These are phyloP conservation scores for Colletotrichum magnum DNA, from an alignment of 2,329 filamentous ascomycete species.

Conservation along the genomic window DNA sequence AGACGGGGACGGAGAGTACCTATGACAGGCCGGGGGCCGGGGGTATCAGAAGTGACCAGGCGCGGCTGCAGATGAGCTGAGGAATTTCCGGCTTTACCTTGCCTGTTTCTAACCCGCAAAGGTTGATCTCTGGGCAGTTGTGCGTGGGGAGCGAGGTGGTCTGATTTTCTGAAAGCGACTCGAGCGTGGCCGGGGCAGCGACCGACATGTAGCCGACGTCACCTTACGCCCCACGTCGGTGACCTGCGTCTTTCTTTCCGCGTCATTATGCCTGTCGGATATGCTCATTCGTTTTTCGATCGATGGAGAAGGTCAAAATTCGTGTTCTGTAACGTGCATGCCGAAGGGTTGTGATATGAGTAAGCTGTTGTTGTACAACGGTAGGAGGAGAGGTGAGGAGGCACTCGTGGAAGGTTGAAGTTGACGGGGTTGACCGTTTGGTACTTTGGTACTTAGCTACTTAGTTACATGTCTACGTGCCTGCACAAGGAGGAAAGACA, in stretches of 20 bases:
- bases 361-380: conserved; percentile 7
- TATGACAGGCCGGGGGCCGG: conserved; percentile 13
- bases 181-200: conserved; percentile 17
- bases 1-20: conserved; percentile 1
- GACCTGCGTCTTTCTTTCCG: conserved; percentile 3
- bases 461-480: too few species aligned
- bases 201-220: conserved; percentile 31
- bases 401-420: not conserved
- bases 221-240: conserved; percentile 27
- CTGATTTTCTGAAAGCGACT: conserved; percentile 37
- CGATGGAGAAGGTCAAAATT: not conserved
- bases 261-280: not conserved
- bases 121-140: conserved; percentile 25
- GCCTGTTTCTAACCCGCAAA: conserved; percentile 11
- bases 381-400: not conserved
- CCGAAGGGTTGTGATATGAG: conserved; percentile 1
- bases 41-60: conserved; percentile 11
- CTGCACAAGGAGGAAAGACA: too few species aligned
- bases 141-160: conserved; percentile 34
- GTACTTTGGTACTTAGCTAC: not conserved
- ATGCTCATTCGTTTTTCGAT: conserved; percentile 2
- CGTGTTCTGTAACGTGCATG: conserved; percentile 17
- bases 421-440: conserved; percentile 2
- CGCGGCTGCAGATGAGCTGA: conserved; percentile 34
- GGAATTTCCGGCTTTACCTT: conserved; percentile 29